phyloP scores from a whole-genome alignment of 495 filamentous ascomycete genomes.

The Hypomontagnella monticulosa region DNA sequence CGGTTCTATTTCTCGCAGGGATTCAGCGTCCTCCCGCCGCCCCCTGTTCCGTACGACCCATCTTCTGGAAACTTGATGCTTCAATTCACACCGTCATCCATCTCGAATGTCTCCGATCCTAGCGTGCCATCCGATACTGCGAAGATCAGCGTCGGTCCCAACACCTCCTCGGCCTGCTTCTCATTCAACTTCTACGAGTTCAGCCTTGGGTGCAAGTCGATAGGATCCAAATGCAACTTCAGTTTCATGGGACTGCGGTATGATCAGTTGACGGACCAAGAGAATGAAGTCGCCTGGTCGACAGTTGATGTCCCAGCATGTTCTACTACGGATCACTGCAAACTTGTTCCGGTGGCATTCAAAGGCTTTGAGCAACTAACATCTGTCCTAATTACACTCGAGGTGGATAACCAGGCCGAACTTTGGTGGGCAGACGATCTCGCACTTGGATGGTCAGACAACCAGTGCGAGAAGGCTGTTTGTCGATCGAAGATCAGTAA shows the following conservation, averaged over 20 bases:
- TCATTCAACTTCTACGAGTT: conserved; percentile 53
- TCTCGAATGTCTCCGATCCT: conserved; percentile 34
- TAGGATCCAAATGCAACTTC: conserved; percentile 48
- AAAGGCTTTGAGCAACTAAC: conserved; percentile 51
- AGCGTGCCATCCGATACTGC: conserved; percentile 36
- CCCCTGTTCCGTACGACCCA: conserved; percentile 42
- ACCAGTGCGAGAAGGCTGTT: conserved; percentile 49
- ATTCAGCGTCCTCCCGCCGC: conserved; percentile 48
- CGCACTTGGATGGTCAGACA: conserved; percentile 54
- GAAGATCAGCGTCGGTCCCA: conserved; percentile 49
- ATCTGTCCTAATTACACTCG: conserved; percentile 49
- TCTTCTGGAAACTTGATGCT: conserved; percentile 53
- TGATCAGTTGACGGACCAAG: conserved; percentile 28
- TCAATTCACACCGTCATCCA: conserved; percentile 46
- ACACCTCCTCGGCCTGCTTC: conserved; percentile 50
- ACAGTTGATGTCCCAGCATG: conserved; percentile 50
- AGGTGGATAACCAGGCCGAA: conserved; percentile 39
- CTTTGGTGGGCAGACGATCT: conserved; percentile 58
- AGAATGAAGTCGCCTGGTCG: conserved; percentile 29
- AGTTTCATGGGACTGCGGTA: conserved; percentile 50
- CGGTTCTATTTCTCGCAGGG: conserved; percentile 53
- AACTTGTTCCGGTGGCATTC: conserved; percentile 46
- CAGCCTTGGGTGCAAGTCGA: conserved; percentile 54
- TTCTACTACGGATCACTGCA: conserved; percentile 42
- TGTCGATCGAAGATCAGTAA: conserved; percentile 52